Evolutionary conservation across 208 protist species (phyloP), one percentile per base, ranked within the genome.

Genomic region (Wallacemonas sp.): DNA sequence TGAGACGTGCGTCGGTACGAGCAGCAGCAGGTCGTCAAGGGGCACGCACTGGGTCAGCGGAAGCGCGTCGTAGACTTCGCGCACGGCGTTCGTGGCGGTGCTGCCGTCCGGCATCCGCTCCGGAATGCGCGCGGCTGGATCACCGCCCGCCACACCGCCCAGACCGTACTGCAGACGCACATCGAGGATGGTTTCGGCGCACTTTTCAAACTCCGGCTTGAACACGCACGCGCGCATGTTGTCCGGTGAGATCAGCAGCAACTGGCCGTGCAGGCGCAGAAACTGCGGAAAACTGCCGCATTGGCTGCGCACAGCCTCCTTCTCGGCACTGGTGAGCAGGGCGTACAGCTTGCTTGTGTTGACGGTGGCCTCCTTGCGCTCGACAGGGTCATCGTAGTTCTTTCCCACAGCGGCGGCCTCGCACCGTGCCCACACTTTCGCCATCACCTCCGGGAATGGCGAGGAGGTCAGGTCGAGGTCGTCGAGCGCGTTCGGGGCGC

Each of bases 1-100:
- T 14, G 82, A 87, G 20, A 96, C 82, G 10, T 86, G 74, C 0
- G 81, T 62, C 11, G 85, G 82, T 18, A 96, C 81, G 14, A 96
- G 64, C 16, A 72, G 76, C 12, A 96, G 81, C 32, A 96, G 74
- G 33, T 96, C 91, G 18, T 82, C 77, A 32, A 96, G 69, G 52
- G 88, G 81, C 1, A 79, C 87, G 59, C 86, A 92, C 72, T 92
- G 85, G 64, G 82, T 86, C 41, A 96, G 74, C 22, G 91, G 91
- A 10, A 96, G 79, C 11, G 87, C 83, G 48, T 96, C 87, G 71
- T 94, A 96, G n/a, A 96, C 42, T 67, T 89, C 86, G n/a, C 77
- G 65, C 38, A 96, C 72, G 1, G 86, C 86, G 79, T 79, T 86
- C 25, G 91, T 87, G 2, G 76, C 76, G n/a, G 83, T 73, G 38